Conservation (phyloP, 306 rosid species). For the Crotalaria pallida region DNA sequence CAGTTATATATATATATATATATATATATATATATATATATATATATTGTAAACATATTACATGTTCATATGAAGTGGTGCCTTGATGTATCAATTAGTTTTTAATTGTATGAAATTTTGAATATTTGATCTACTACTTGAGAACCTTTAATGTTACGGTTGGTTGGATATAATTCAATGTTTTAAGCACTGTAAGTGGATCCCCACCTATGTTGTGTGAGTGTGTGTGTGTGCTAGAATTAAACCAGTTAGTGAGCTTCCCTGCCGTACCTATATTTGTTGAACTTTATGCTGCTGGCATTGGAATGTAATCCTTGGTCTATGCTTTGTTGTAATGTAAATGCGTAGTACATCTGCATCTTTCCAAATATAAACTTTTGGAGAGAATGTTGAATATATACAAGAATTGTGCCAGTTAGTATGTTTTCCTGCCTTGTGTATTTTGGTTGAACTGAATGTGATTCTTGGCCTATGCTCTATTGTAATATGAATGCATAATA, state of each 20-base stretch:
- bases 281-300: not conserved
- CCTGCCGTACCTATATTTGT: not conserved
- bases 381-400: not conserved
- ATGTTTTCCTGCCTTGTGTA: no score
- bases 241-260: not conserved
- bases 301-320: not conserved
- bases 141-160: not conserved
- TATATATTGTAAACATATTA: no score
- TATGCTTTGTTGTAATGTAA: not conserved
- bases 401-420: no score
- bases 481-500: no score
- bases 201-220: not conserved
- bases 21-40: no score
- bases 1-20: no score
- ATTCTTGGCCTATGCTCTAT: no score
- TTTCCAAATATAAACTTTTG: not conserved
- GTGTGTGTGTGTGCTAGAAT: not conserved
- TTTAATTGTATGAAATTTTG: not conserved
- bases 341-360: not conserved
- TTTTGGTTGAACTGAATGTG: no score
- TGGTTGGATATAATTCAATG: not conserved
- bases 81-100: not conserved
- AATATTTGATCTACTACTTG: not conserved
- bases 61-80: no score
- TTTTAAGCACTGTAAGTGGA: not conserved